Conservation (phyloP, 257 asterid genomes). For the Solanum etuberosum region DNA sequence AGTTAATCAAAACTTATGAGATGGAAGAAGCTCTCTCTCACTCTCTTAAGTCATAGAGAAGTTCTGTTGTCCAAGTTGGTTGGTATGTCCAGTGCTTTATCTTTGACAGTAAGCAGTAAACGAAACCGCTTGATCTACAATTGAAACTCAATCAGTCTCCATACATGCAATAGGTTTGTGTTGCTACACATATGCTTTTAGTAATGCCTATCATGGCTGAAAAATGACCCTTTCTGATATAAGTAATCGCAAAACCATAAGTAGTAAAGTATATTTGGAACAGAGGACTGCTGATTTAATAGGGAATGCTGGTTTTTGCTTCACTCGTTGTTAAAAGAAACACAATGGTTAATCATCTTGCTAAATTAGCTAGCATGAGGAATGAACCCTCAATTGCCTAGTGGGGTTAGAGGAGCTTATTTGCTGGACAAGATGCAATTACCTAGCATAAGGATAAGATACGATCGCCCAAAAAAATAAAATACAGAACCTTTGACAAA, state of each 20-base stretch:
- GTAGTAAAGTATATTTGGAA: background rate
- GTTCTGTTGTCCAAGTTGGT: too few relatives aligned
- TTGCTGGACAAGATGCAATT: too few relatives aligned
- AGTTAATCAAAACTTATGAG: conserved; percentile 6
- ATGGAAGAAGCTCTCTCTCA: background rate
- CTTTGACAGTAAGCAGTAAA: conserved; percentile 74
- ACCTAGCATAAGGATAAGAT: too few relatives aligned
- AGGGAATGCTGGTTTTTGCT: too few relatives aligned
- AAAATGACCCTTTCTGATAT: too few relatives aligned
- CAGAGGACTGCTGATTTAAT: conserved; percentile 10
- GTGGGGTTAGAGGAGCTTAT: too few relatives aligned
- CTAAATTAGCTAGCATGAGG: too few relatives aligned
- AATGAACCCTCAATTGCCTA: too few relatives aligned
- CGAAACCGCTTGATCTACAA: conserved; percentile 72
- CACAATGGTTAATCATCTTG: too few relatives aligned
- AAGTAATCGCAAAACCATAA: background rate
- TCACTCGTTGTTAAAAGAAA: too few relatives aligned
- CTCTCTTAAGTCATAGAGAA: background rate
- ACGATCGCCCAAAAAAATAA: too few relatives aligned
- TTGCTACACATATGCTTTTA: background rate
- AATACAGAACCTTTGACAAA: too few relatives aligned
- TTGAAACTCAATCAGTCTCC: background rate
- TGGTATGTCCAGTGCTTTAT: conserved; percentile 71
- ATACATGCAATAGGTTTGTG: background rate
- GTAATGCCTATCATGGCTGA: background rate